These are phyloP conservation scores for Hypholoma sublateritium DNA, from an alignment of 768 basidiomycete species.

Conservation along the genomic window DNA sequence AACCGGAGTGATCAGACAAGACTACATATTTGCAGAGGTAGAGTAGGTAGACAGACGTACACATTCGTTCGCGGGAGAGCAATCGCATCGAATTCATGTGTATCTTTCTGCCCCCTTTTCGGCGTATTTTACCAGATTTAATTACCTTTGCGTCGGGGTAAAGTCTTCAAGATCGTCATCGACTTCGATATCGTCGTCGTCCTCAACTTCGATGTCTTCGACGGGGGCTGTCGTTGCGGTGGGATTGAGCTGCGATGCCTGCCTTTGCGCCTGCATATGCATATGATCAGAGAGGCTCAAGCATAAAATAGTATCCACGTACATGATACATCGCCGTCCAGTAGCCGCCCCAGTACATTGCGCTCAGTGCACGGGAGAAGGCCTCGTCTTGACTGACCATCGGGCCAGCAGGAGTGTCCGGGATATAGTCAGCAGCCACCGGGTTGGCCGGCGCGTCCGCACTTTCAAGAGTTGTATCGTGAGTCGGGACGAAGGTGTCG, in stretches of 20 bases:
- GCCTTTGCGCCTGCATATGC: constrained; percentile 32
- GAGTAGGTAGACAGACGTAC: background rate
- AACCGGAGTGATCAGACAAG: background rate
- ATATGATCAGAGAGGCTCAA: background rate
- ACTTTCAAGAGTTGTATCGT: constrained; percentile 61
- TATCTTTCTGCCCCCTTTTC: background rate
- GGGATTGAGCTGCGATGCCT: constrained; percentile 10
- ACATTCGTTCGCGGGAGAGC: background rate
- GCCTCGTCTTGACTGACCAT: constrained; percentile 71
- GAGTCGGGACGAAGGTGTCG: constrained; percentile 65
- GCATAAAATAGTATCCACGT: constrained; percentile 20
- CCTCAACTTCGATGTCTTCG: constrained; percentile 19
- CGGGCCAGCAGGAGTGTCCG: constrained; percentile 31
- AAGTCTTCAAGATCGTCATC: constrained; percentile 30
- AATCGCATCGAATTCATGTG: background rate
- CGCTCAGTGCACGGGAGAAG: constrained; percentile 69
- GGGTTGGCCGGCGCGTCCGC: constrained; percentile 21
- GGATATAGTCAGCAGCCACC: constrained; percentile 19
- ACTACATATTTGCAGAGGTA: background rate
- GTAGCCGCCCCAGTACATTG: constrained; percentile 88
- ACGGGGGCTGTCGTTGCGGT: constrained; percentile 11
- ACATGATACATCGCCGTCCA: constrained; percentile 88
- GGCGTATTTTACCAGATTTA: background rate
- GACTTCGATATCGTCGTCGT: constrained; percentile 26
- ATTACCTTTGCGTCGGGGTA: constrained; percentile 40